Evolutionary conservation across 805 yeast species (phyloP).

Genomic region (Metschnikowia colocasiae): DNA sequence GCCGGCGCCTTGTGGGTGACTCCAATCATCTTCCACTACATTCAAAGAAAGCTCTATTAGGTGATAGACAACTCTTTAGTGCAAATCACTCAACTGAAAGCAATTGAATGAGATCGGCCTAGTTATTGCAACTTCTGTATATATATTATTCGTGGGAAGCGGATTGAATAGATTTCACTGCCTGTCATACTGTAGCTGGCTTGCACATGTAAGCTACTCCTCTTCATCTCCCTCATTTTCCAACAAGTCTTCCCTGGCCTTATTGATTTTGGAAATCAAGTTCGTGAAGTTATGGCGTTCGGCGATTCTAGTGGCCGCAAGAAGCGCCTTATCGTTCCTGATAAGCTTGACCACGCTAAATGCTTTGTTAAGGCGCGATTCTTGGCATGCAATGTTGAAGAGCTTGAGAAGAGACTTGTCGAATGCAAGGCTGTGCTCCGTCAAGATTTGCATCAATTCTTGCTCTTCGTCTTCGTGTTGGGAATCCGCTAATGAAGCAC

Average conservation of each 20-base stretch:
- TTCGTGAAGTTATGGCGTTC: constrained; percentile 49
- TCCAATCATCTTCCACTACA: constrained; percentile 55
- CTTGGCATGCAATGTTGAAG: constrained; percentile 70
- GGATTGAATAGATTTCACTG: constrained; percentile 1
- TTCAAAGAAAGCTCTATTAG: constrained; percentile 45
- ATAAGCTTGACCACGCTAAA: constrained; percentile 64
- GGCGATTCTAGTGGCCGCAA: constrained; percentile 82
- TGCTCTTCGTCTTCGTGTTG: constrained; percentile 33
- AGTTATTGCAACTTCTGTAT: background rate
- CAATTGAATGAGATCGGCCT: background rate
- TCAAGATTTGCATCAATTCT: constrained; percentile 48
- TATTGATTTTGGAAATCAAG: constrained; percentile 35
- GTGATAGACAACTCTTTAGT: background rate
- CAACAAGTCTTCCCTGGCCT: constrained; percentile 35
- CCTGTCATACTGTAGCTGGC: background rate
- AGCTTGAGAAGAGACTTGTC: constrained; percentile 78
- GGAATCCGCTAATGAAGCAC: constrained; percentile 43
- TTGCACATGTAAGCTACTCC: background rate
- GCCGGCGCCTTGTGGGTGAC: constrained; percentile 62
- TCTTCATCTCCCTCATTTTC: constrained; percentile 17
- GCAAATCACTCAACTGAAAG: background rate
- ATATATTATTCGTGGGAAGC: constrained; percentile 1
- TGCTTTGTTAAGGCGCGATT: constrained; percentile 61
- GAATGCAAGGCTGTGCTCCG: constrained; percentile 50
- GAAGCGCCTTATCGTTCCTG: constrained; percentile 71